These are phyloP conservation scores for Myriosclerotinia curreyana DNA, from an alignment of 2,329 filamentous ascomycete species.

Conservation along the genomic window DNA sequence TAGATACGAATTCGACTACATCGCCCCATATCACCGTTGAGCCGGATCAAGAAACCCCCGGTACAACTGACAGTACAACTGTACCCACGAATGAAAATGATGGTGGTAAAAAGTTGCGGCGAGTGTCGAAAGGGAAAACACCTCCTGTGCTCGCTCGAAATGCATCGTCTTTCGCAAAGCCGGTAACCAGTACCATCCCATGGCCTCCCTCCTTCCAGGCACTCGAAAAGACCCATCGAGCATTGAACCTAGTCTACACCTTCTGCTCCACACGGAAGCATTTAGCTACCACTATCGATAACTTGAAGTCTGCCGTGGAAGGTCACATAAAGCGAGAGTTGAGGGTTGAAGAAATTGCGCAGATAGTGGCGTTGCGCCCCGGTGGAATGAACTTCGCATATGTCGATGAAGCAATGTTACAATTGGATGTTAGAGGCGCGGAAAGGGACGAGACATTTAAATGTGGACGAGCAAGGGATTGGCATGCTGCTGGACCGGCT, in stretches of 20 bases:
- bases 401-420: slow-evolving; percentile 78
- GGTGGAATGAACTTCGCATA: slow-evolving; percentile 79
- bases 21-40: neutral
- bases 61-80: slow-evolving; percentile 40
- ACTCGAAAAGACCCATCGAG: slow-evolving; percentile 74
- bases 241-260: slow-evolving; percentile 88
- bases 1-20: slow-evolving; percentile 13
- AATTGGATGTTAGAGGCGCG: slow-evolving; percentile 72
- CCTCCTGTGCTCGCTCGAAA: slow-evolving; percentile 30
- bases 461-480: slow-evolving; percentile 51
- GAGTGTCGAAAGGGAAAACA: slow-evolving; percentile 42
- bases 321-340: slow-evolving; percentile 71
- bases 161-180: slow-evolving; percentile 31
- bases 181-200: slow-evolving; percentile 32
- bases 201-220: slow-evolving; percentile 76
- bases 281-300: slow-evolving; percentile 86
- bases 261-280: slow-evolving; percentile 94
- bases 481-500: slow-evolving; percentile 49
- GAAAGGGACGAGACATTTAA: slow-evolving; percentile 64
- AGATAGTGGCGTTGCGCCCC: slow-evolving; percentile 74
- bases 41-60: slow-evolving; percentile 4
- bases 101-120: slow-evolving; percentile 48
- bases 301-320: slow-evolving; percentile 80
- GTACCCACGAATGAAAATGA: slow-evolving; percentile 56
- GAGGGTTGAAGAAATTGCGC: slow-evolving; percentile 73